Conservation (phyloP, 2,329 filamentous ascomycete genomes). For the Onygenales sp. region DNA sequence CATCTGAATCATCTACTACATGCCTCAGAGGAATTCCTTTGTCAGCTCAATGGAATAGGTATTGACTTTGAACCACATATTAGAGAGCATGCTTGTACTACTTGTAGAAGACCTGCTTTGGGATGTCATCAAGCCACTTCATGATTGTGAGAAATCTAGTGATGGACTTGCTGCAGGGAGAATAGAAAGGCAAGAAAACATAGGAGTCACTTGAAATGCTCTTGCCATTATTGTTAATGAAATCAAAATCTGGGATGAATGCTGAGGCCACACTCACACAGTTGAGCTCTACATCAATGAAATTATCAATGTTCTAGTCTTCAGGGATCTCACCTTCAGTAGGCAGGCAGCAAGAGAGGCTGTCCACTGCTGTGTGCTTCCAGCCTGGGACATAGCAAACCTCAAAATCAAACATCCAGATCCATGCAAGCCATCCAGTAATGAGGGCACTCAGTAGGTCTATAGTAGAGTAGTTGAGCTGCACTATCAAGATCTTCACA, state of each 20-base stretch:
- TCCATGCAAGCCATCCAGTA: background rate
- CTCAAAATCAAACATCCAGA: background rate
- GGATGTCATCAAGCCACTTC: background rate
- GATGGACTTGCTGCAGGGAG: background rate
- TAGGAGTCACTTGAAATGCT: background rate
- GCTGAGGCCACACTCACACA: background rate
- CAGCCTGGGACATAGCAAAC: background rate
- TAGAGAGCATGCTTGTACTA: background rate
- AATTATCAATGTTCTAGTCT: background rate
- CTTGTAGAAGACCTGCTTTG: background rate
- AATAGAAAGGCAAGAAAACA: background rate
- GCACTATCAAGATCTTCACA: background rate
- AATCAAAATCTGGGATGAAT: no score
- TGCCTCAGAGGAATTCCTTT: background rate
- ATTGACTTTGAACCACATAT: background rate
- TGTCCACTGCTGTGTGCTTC: background rate
- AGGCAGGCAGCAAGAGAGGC: background rate
- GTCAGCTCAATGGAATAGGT: background rate
- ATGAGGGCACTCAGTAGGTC: background rate
- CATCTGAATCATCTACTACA: background rate
- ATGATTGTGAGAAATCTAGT: background rate
- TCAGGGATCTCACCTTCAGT: background rate
- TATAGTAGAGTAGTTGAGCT: background rate
- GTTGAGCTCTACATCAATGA: background rate
- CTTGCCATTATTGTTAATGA: background rate